phyloP scores from a whole-genome alignment of 371 early-diverging fungal genomes.

The Gilbertella persicaria region DNA sequence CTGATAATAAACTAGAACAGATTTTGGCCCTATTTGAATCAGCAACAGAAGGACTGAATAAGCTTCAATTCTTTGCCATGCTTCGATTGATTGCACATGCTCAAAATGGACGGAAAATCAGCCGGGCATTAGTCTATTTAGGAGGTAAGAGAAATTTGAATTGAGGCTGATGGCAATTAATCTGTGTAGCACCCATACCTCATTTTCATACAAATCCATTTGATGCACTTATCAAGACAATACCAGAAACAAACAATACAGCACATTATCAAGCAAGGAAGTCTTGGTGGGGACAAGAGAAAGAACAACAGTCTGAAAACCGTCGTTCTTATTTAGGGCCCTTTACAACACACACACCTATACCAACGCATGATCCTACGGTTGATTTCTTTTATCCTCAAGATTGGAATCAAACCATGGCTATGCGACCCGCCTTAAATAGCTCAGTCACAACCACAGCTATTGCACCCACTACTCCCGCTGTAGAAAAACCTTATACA shows the following conservation, averaged over 20 bases:
- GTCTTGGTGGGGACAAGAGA: constrained; percentile 27
- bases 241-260: background rate
- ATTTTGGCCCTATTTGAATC: constrained; percentile 43
- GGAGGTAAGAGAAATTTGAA: constrained; percentile 32
- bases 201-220: constrained; percentile 42
- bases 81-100: constrained; percentile 50
- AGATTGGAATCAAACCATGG: background rate
- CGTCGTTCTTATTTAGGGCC: constrained; percentile 24
- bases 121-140: constrained; percentile 43
- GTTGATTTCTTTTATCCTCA: constrained; percentile 8
- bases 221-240: constrained; percentile 38
- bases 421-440: constrained; percentile 3
- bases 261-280: constrained; percentile 2
- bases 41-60: constrained; percentile 34
- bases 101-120: constrained; percentile 49
- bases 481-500: constrained; percentile 19
- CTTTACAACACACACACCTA: constrained; percentile 22
- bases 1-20: constrained; percentile 40
- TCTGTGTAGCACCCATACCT: constrained; percentile 41
- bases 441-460: constrained; percentile 6
- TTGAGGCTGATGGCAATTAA: background rate
- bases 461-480: constrained; percentile 5
- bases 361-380: background rate
- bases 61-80: constrained; percentile 49
- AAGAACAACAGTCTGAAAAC: constrained; percentile 5